These are phyloP conservation scores for Petrea volubilis DNA, from an alignment of 257 asterid genomes.

Conservation along the genomic window DNA sequence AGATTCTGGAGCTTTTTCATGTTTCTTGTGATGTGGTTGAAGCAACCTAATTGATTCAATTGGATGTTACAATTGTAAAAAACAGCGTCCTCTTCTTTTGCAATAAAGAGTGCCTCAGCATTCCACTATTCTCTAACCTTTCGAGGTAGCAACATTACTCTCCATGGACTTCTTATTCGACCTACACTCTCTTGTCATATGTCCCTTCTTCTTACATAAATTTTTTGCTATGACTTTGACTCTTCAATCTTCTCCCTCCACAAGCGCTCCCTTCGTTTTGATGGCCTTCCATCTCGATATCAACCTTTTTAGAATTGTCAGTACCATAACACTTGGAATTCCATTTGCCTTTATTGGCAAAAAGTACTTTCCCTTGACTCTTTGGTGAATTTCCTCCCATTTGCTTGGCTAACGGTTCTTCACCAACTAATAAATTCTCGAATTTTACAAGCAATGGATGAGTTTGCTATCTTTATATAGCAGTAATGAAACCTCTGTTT, in stretches of 20 bases:
- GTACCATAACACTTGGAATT: not conserved
- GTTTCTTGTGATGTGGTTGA: not conserved
- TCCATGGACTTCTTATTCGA: not conserved
- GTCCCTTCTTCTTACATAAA: not conserved
- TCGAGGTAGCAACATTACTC: not conserved
- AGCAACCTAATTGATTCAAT: not conserved
- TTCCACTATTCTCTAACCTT: not conserved
- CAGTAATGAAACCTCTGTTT: not conserved
- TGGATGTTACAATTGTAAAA: not conserved
- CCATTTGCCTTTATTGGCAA: not conserved
- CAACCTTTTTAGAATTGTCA: not conserved
- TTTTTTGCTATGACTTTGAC: not conserved
- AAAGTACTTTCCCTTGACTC: not conserved
- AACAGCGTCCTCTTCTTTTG: not conserved
- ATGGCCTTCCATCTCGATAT: not conserved
- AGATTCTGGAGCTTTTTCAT: not conserved
- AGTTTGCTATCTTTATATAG: not conserved
- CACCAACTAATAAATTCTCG: not conserved
- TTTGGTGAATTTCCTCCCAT: constrained; percentile 17
- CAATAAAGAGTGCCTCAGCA: not conserved
- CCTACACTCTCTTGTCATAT: not conserved
- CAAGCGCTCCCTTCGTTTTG: not conserved
- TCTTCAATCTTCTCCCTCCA: not conserved
- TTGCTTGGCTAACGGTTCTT: constrained; percentile 9
- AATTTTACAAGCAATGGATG: not conserved